Evolutionary conservation across 2,329 filamentous ascomycete genomes (phyloP).

Genomic region (Penicillium sp.): DNA sequence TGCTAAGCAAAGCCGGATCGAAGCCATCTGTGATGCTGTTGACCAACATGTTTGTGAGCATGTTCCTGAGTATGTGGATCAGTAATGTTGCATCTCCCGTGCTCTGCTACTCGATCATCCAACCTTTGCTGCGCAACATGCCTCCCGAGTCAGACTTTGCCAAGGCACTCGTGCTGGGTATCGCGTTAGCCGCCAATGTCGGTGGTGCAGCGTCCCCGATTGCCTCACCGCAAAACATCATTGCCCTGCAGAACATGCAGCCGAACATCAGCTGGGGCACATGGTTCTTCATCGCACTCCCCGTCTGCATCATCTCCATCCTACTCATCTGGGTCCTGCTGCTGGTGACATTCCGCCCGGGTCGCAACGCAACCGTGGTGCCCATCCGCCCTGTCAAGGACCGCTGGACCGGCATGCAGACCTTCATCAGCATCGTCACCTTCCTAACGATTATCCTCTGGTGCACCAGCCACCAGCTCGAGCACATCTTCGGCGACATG

Average conservation of each 20-base stretch:
- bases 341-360: slow-evolving; percentile 78
- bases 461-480: slow-evolving; percentile 88
- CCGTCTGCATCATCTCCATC: slow-evolving; percentile 86
- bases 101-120: slow-evolving; percentile 95
- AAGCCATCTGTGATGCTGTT: slow-evolving; percentile 82
- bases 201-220: slow-evolving; percentile 96
- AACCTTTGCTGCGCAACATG: slow-evolving; percentile 92
- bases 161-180: slow-evolving; percentile 91
- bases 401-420: slow-evolving; percentile 81
- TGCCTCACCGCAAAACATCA: slow-evolving; percentile 94
- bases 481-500: slow-evolving; percentile 91
- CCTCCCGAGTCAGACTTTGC: slow-evolving; percentile 88
- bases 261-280: slow-evolving; percentile 87
- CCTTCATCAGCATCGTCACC: slow-evolving; percentile 85
- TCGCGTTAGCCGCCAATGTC: slow-evolving; percentile 91
- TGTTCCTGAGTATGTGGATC: slow-evolving; percentile 98
- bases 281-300: slow-evolving; percentile 96
- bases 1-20: slow-evolving; percentile 93
- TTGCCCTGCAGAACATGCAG: slow-evolving; percentile 92
- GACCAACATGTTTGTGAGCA: slow-evolving; percentile 98
- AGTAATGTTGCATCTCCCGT: slow-evolving; percentile 97
- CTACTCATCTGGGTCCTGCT: slow-evolving; percentile 85
- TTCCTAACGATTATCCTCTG: slow-evolving; percentile 81
- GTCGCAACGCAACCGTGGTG: slow-evolving; percentile 81
- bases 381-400: slow-evolving; percentile 89